Percentiles rank a stretch among this genome's conserved stretches.
Conservation (phyloP, 2,329 filamentous ascomycete species). For the Fusarium equiseti region DNA sequence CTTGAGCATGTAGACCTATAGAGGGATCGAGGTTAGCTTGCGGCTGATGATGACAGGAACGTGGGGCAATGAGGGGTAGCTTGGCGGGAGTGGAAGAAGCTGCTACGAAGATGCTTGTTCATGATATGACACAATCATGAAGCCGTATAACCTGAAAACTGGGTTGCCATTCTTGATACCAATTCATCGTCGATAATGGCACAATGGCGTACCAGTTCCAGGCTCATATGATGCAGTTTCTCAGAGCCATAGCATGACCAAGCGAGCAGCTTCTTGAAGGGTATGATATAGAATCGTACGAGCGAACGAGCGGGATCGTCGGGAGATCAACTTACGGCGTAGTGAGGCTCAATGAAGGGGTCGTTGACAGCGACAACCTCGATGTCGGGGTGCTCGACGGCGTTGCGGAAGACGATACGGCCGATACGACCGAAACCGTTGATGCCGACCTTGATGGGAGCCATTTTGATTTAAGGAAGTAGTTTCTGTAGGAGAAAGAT, state of each 20-base stretch:
- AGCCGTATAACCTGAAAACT: background rate
- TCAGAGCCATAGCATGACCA: background rate
- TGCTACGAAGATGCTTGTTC: background rate
- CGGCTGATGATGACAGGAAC: constrained; percentile 6
- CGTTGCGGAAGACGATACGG: constrained; percentile 99
- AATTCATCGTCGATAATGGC: background rate
- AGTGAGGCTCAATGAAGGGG: constrained; percentile 97
- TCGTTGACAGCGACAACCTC: constrained; percentile 98
- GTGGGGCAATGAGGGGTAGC: constrained; percentile 37
- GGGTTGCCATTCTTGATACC: background rate
- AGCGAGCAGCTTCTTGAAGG: background rate
- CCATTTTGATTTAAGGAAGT: constrained; percentile 52
- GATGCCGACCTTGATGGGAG: constrained; percentile 86
- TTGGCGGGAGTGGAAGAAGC: constrained; percentile 7
- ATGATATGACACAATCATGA: background rate
- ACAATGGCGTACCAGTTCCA: background rate
- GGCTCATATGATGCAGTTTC: background rate
- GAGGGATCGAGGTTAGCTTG: constrained; percentile 23
- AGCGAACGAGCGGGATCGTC: background rate
- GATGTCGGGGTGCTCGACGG: constrained; percentile 88
- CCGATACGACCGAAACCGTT: constrained; percentile 99
- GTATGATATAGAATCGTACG: constrained; percentile 14
- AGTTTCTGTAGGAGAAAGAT: constrained; percentile 20
- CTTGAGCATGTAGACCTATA: constrained; percentile 99
- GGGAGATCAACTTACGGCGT: constrained; percentile 80